Evolutionary conservation across 805 yeast genomes (phyloP), one percentile per base, ranked within the genome.

Genomic region (Pichia ethanolica): DNA sequence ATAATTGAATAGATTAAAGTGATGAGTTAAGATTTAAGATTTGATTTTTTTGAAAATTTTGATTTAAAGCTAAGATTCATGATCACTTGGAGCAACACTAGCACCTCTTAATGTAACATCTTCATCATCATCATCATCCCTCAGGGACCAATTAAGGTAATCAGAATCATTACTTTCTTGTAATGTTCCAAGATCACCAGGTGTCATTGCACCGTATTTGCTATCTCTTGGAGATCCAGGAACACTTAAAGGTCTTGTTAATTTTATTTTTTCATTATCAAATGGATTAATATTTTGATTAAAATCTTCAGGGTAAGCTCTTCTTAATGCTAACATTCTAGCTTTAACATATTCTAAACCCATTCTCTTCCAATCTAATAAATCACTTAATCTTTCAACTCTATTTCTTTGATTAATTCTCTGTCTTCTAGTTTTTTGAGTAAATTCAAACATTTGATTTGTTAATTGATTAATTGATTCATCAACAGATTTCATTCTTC

Each of bases 281-380:
- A 69, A 68, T 42, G 71, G 72, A 50, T 69, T 67, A 25, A 59
- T 64, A 27, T 71, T 74, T 35, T 64, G 68, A 35, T 75, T 74
- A 68, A 82, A 91, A 58, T 83, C 76, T 54, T 86, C 89, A 28
- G 98, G 97, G 64, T 93, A 91, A 3, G 97, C 98, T 62, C 98
- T 77, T 66, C 90, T 85, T 65, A 91, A 75, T 0, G 97, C 89
- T 59, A 91, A 77, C 62, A 87, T 89, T 61, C 98, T 81, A 13
- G 98, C 98, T 72, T 91, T 91, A 60, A 88, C 82, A 67, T 91
- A 91, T 68, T 93, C 99, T 47, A 91, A 73, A 0, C 99, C 99
- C 98, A 91, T 90, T 61, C 98, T 79, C 69, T 86, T 88, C 99
- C 99, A 91, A 71, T 91, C 99, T 53, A 91, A 78, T 60, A 91